Base-by-base conservation (phyloP, 1,284 basidiomycete genomes). In the Ceratobasidium sp. region DNA sequence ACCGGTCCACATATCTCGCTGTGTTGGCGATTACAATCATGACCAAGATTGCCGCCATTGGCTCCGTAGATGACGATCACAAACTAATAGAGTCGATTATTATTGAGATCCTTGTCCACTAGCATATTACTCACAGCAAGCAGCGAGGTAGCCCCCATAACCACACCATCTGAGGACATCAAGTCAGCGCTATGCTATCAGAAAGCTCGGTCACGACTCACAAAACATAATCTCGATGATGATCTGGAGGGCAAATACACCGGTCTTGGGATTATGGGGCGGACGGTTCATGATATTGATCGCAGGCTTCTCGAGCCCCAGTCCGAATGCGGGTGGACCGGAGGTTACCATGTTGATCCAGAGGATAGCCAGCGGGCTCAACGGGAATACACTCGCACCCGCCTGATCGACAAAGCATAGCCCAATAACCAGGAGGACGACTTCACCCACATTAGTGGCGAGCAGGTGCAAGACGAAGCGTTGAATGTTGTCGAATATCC, bases 331-430 rank as follows among this genome's bases (percentile, higher is more conserved):
- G 29, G 84, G 85, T 6, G 83, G 83, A 22, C 84, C 82, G 58
- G 83, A 82, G 5, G 84, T 83, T 43, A 81, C 76, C 0, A 78
- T 80, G 75, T 80, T 49, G n/a, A 70, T 49, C 45, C 35, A 68
- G 0, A 91, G 80, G 20, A 89, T 85, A 29, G 83, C 86, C 34
- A 91, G 82, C n/a, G 88, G 87, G 7, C 84, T 84, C 10, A 91
- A 79, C 0, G 89, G 89, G 79, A 89, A 91, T n/a, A 90, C 86
- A 27, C 85, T 85, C 45, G 82, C 77, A 0, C 80, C 79, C 68
- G 80, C 77, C 2, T 78, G 75, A 74, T 90, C 87, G 73, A 85
- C 82, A 80, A 91, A 91, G 1, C 84, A 85, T 13, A 91, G 80
- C 8, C 89, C 89, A 69, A 90, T 81, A 67, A 90, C 78, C 31